Conservation (phyloP, 2,329 filamentous ascomycete species). For the Ploettnerulaceae sp. region DNA sequence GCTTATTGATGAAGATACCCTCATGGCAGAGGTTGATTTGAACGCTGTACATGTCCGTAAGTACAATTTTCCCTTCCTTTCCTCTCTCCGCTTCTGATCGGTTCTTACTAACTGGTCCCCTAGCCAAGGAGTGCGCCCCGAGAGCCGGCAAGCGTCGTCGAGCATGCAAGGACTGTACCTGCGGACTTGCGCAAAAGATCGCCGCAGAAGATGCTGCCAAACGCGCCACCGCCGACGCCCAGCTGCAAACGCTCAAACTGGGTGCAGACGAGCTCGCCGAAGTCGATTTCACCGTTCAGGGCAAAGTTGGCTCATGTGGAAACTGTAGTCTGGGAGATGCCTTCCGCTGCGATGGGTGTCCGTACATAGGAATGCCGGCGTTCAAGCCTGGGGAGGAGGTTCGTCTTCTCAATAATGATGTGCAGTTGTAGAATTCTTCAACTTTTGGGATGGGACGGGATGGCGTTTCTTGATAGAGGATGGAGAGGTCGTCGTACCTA, state of each 20-base stretch:
- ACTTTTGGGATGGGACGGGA: background rate
- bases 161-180: conserved; percentile 97
- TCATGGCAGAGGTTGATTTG: conserved; percentile 82
- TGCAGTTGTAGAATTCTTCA: conserved; percentile 61
- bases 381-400: conserved; percentile 98
- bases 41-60: conserved; percentile 75
- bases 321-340: conserved; percentile 94
- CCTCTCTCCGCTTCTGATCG: background rate
- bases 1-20: conserved; percentile 82
- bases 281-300: conserved; percentile 95
- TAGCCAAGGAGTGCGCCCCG: conserved; percentile 81
- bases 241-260: conserved; percentile 65
- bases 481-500: conserved; percentile 6
- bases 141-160: conserved; percentile 83
- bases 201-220: conserved; percentile 77
- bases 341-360: conserved; percentile 68
- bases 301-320: conserved; percentile 90
- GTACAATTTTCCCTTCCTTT: conserved; percentile 36
- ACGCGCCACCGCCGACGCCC: conserved; percentile 57
- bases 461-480: conserved; percentile 9
- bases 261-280: conserved; percentile 76
- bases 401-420: conserved; percentile 75
- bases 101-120: conserved; percentile 9
- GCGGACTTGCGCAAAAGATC: conserved; percentile 79
- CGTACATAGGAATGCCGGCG: conserved; percentile 86